Conservation (phyloP, 805 yeast species). For the Candida palmyrensis region DNA sequence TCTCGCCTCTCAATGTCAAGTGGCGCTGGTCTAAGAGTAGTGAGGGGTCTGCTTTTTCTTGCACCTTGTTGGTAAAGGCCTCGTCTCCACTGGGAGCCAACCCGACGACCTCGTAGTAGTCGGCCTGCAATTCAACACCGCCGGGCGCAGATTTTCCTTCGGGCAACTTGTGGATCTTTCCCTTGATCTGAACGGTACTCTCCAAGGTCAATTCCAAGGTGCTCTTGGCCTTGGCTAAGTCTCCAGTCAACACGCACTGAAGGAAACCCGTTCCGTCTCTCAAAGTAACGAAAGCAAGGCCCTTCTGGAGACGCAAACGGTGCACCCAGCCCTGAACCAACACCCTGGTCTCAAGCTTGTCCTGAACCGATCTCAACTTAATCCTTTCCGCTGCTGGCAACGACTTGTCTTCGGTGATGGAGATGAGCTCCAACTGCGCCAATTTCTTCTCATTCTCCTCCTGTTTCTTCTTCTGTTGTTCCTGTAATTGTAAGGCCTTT, state of each 20-base stretch:
- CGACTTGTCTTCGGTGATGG: constrained; percentile 66
- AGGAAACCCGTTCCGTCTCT: constrained; percentile 94
- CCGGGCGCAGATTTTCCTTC: constrained; percentile 98
- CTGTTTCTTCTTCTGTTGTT: constrained; percentile 52
- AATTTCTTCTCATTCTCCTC: constrained; percentile 66
- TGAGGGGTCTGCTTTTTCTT: constrained; percentile 92
- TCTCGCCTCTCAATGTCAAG: constrained; percentile 93
- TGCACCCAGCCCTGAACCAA: constrained; percentile 93
- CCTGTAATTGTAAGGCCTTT: constrained; percentile 56
- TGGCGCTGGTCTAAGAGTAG: constrained; percentile 92
- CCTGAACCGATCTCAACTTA: constrained; percentile 56
- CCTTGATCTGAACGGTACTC: constrained; percentile 75
- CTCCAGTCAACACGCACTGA: constrained; percentile 86
- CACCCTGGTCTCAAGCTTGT: constrained; percentile 63
- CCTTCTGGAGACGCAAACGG: constrained; percentile 89
- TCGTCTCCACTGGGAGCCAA: constrained; percentile 96
- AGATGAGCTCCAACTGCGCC: constrained; percentile 70
- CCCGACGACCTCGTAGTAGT: constrained; percentile 84
- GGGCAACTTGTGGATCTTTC: constrained; percentile 77
- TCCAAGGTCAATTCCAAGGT: constrained; percentile 85
- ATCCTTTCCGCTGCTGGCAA: constrained; percentile 64
- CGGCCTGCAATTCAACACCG: constrained; percentile 89
- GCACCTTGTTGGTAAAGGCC: constrained; percentile 88
- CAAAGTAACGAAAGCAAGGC: constrained; percentile 80
- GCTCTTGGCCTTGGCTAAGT: constrained; percentile 84